These are phyloP conservation scores for Trichoderma sp. DNA, from an alignment of 2,329 filamentous ascomycete genomes.

Conservation along the genomic window DNA sequence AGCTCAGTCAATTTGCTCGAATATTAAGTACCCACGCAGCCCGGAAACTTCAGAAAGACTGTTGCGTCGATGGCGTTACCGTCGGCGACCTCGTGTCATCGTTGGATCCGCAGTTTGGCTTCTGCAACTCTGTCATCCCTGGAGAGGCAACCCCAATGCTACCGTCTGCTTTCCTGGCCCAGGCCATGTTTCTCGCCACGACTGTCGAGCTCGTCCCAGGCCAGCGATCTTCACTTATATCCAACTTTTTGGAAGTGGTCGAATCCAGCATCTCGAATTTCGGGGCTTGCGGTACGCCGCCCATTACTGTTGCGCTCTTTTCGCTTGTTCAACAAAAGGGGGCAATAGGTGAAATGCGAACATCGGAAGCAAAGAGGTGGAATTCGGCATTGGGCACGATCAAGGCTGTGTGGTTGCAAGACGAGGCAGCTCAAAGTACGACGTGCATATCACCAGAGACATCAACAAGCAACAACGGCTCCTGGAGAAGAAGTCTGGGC, in stretches of 20 bases:
- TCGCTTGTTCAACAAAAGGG: conserved; percentile 19
- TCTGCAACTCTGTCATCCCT: conserved; percentile 22
- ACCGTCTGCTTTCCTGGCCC: conserved; percentile 15
- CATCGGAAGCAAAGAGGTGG: conserved; percentile 20
- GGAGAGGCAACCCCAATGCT: conserved; percentile 11
- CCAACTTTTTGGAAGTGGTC: conserved; percentile 20
- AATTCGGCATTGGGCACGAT: conserved; percentile 12
- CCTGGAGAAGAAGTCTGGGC: background rate
- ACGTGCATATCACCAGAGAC: background rate
- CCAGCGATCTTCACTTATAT: conserved; percentile 20
- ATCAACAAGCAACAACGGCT: background rate
- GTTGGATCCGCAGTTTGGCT: conserved; percentile 19
- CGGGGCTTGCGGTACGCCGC: conserved; percentile 15
- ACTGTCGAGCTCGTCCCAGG: conserved; percentile 20
- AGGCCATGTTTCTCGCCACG: conserved; percentile 20
- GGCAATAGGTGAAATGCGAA: conserved; percentile 14
- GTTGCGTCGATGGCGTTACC: background rate
- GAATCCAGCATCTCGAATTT: conserved; percentile 22
- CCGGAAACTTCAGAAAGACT: background rate
- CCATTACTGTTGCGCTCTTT: conserved; percentile 15
- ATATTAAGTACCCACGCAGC: conserved; percentile 12
- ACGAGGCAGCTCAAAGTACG: background rate
- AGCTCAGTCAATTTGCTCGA: conserved; percentile 14
- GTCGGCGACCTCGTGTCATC: conserved; percentile 21
- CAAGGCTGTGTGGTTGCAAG: conserved; percentile 11